Evolutionary conservation across 495 filamentous ascomycete genomes (phyloP).

Genomic region (Talaromyces stipitatus): DNA sequence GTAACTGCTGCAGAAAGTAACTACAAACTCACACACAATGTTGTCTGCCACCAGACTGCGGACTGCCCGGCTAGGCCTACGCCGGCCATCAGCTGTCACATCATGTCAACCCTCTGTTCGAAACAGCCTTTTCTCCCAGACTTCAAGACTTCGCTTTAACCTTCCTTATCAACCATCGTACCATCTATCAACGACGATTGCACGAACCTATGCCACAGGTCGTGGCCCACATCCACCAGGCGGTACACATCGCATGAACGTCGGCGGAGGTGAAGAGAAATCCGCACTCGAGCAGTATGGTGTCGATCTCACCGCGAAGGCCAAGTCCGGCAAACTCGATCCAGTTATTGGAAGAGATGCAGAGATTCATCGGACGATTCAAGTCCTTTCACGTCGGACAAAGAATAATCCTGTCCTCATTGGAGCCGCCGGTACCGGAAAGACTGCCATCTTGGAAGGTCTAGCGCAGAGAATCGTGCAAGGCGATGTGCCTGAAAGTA

Average conservation of each 20-base stretch:
- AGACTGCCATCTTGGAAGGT: constrained; percentile 91
- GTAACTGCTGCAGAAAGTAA: not conserved
- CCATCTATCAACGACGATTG: not conserved
- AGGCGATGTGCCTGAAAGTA: constrained; percentile 91
- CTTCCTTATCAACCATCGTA: not conserved
- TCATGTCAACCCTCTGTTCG: not conserved
- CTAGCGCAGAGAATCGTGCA: constrained; percentile 83
- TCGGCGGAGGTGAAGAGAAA: constrained; percentile 73
- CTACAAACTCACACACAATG: not conserved
- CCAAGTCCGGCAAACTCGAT: constrained; percentile 84
- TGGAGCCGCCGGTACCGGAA: constrained; percentile 86
- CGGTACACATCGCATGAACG: constrained; percentile 86
- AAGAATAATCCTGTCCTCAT: constrained; percentile 98
- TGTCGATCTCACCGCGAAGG: constrained; percentile 79
- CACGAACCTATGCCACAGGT: constrained; percentile 66
- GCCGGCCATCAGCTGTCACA: not conserved
- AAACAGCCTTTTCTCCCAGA: not conserved
- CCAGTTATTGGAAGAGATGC: constrained; percentile 89
- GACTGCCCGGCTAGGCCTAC: not conserved
- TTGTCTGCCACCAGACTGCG: not conserved
- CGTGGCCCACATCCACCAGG: constrained; percentile 77
- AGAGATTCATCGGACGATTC: constrained; percentile 90
- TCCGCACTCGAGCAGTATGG: constrained; percentile 85
- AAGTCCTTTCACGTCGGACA: constrained; percentile 83
- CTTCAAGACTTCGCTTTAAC: not conserved